These are phyloP conservation scores for Boletales sp. DNA, from an alignment of 768 basidiomycete species.

Conservation along the genomic window DNA sequence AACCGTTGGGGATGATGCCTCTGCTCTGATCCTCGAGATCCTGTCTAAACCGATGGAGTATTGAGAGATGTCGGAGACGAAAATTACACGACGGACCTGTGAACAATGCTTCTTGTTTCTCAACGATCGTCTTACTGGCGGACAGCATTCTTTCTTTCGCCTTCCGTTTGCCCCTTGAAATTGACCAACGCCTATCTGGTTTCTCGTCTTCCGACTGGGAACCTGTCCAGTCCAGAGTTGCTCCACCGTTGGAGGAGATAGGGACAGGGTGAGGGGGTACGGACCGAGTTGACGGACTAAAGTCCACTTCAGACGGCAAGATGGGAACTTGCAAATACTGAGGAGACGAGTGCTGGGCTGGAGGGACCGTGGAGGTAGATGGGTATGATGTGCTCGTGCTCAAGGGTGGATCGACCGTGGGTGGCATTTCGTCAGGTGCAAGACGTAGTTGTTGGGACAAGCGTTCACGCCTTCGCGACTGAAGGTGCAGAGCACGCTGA, in stretches of 20 bases:
- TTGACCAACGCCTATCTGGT: conserved; percentile 60
- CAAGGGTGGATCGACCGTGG: conserved; percentile 25
- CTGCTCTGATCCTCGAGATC: conserved; percentile 49
- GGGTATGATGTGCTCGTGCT: conserved; percentile 27
- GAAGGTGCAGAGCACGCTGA: conserved; percentile 68
- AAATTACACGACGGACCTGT: conserved; percentile 38
- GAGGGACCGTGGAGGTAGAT: conserved; percentile 27
- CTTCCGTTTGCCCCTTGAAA: conserved; percentile 50
- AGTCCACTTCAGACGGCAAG: conserved; percentile 54
- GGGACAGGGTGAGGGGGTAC: conserved; percentile 61
- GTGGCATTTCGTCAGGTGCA: conserved; percentile 17
- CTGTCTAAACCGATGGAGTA: conserved; percentile 42
- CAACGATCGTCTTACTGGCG: conserved; percentile 41
- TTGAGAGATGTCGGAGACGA: not conserved
- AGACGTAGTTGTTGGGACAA: conserved; percentile 23
- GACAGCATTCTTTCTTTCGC: conserved; percentile 47
- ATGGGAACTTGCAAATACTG: conserved; percentile 15
- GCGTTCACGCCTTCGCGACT: conserved; percentile 72
- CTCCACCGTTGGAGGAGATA: conserved; percentile 62
- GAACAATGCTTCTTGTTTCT: conserved; percentile 59
- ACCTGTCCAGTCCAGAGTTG: conserved; percentile 74
- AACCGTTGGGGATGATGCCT: conserved; percentile 49
- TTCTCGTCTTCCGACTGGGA: conserved; percentile 50
- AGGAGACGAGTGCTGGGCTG: conserved; percentile 16
- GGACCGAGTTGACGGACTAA: conserved; percentile 58